phyloP scores from a whole-genome alignment of 371 early-diverging fungal species.

The Phascolomyces articulosus region DNA sequence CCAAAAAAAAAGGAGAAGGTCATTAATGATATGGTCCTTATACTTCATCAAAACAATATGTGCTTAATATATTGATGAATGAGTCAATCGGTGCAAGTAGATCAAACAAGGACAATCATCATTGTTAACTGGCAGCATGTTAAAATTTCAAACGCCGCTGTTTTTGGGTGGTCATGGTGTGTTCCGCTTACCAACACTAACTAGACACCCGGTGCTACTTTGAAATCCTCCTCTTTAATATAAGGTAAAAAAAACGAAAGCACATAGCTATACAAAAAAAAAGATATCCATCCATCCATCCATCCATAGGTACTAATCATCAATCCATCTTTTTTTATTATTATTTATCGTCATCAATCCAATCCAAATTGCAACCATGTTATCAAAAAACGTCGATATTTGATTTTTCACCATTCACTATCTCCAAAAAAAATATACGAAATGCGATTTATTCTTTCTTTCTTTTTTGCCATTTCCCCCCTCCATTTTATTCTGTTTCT shows the following conservation, averaged over 20 bases:
- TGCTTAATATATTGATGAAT: no score
- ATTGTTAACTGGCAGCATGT: no score
- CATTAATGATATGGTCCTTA: no score
- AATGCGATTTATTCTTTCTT: background rate
- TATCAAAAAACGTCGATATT: background rate
- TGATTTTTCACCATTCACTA: background rate
- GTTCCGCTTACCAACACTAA: background rate
- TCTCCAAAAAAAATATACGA: background rate
- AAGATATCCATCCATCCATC: conserved; percentile 3
- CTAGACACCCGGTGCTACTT: background rate
- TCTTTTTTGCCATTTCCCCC: background rate
- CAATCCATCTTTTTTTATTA: background rate
- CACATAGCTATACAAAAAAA: background rate
- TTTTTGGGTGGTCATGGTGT: no score
- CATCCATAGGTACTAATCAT: conserved; percentile 2
- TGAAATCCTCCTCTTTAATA: conserved; percentile 2
- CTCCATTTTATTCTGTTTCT: no score
- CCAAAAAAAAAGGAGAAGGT: no score
- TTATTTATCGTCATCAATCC: conserved; percentile 6
- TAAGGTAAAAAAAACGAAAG: background rate
- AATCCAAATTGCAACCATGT: background rate
- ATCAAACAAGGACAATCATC: no score
- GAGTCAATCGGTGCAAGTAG: no score
- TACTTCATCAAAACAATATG: no score
- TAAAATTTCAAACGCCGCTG: conserved; percentile 1